Conservation (phyloP, 2,329 filamentous ascomycete genomes). For the Aplosporella prunicola region DNA sequence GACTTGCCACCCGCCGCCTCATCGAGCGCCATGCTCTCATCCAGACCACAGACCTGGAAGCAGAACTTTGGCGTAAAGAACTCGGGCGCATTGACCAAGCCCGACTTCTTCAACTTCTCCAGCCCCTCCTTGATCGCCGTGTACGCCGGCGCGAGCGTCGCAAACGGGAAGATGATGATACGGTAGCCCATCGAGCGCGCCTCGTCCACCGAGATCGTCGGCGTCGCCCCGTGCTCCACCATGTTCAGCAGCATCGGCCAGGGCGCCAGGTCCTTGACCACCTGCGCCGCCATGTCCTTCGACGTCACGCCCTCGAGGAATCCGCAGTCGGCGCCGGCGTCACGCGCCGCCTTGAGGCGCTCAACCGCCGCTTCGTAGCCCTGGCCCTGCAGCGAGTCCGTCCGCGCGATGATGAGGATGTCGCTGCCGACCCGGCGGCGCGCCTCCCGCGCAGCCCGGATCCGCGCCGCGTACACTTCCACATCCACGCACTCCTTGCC, state of each 20-base stretch:
- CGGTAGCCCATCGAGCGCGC: conserved; percentile 48
- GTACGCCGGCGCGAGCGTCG: conserved; percentile 41
- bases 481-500: conserved; percentile 29
- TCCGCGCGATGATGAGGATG: conserved; percentile 37
- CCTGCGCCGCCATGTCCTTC: conserved; percentile 27
- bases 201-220: conserved; percentile 43
- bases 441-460: conserved; percentile 24
- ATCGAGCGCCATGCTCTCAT: conserved; percentile 44
- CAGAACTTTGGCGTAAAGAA: conserved; percentile 37
- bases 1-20: conserved; percentile 34
- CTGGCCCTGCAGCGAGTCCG: conserved; percentile 25
- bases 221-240: conserved; percentile 43
- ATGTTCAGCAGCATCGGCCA: conserved; percentile 36
- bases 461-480: conserved; percentile 21
- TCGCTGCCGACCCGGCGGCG: conserved; percentile 28
- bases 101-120: conserved; percentile 31
- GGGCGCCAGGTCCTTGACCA: conserved; percentile 27
- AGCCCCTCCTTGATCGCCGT: conserved; percentile 33
- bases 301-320: conserved; percentile 35
- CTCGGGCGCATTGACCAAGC: conserved; percentile 31
- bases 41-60: conserved; percentile 45
- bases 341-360: conserved; percentile 30
- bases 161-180: conserved; percentile 49
- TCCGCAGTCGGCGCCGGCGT: conserved; percentile 33
- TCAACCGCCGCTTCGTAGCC: conserved; percentile 33